Percentiles rank a stretch among this genome's conserved stretches.
Evolutionary conservation across 2,329 filamentous ascomycete genomes (phyloP).

Genomic region (Clarireedia homoeocarpa): DNA sequence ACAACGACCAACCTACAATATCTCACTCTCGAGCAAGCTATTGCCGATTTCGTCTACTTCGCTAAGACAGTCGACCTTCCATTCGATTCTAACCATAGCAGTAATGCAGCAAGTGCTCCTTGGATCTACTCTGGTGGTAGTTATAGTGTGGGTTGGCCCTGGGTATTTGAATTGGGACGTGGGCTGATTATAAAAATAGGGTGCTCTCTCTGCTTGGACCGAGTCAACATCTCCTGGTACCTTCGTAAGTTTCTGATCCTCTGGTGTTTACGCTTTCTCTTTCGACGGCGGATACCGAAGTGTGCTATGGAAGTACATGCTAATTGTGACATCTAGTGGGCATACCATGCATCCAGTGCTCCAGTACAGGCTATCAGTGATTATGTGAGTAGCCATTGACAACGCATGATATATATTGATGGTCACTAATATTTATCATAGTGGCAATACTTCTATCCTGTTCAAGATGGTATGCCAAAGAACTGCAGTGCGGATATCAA

Average conservation of each 20-base stretch:
- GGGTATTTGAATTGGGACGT: neutral
- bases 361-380: conserved; percentile 48
- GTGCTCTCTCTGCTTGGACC: conserved; percentile 48
- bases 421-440: conserved; percentile 13
- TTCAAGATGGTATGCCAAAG: conserved; percentile 49
- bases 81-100: conserved; percentile 41
- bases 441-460: conserved; percentile 50
- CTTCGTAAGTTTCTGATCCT: conserved; percentile 27
- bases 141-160: conserved; percentile 32
- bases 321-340: conserved; percentile 33
- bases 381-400: conserved; percentile 31
- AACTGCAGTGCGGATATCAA: conserved; percentile 49
- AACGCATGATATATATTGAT: too few species aligned
- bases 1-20: conserved; percentile 46
- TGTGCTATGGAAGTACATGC: neutral
- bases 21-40: conserved; percentile 44
- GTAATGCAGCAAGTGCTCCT: conserved; percentile 44
- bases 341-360: conserved; percentile 48
- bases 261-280: neutral
- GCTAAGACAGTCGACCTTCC: conserved; percentile 44
- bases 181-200: conserved; percentile 19
- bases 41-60: conserved; percentile 47
- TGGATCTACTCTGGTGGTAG: conserved; percentile 51
- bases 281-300: too few species aligned
- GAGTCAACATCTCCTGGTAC: conserved; percentile 44